Base-by-base conservation (phyloP, 768 basidiomycete genomes). In the Hydnomerulius pinastri region DNA sequence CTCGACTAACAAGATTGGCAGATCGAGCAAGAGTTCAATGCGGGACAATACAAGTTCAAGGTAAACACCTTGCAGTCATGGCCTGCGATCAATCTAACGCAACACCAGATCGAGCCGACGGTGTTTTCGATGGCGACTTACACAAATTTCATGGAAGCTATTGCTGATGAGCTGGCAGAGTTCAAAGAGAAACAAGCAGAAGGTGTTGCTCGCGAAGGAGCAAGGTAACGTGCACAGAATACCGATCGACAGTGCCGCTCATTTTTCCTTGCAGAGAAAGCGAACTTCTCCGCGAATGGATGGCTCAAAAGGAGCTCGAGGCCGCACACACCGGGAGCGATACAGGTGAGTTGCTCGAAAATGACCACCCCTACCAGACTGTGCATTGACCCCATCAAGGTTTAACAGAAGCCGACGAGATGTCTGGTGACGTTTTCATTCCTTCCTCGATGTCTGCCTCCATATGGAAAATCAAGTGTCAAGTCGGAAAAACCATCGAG, bases 81-180 rank as follows among this genome's bases (percentile, higher is more conserved):
- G 38, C 54, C 51, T 21, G 57, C 57, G 5, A 62, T 56, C 39
- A 35, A 43, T n/a, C 62, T 52, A 57, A 48, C 27, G 17, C 27
- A 32, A 24, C 36, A 15, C 15, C 38, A 82, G 75, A 73, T 85
- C 35, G 76, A 85, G 55, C 65, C 73, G 4, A 71, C 71, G 0
- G 68, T 64, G 1, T 81, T 87, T 55, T 83, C 81, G 8, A 78
- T 86, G 71, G 61, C 63, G 8, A 70, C 76, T 5, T 79, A 86
- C 53, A 69, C 64, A 2, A 30, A 50, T 1, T 81, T 83, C 52
- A 58, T 73, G 2, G 54, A 66, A 4, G 67, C 68, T 0, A 73
- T 83, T 17, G 62, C 66, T 4, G 65, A 65, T 0, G 79, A 85
- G 48, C 63, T 78, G 1, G 46, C 53, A 1, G 58, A 54, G 25